Conservation (phyloP, 2,329 filamentous ascomycete genomes). For the Colletotrichum eremochloae region DNA sequence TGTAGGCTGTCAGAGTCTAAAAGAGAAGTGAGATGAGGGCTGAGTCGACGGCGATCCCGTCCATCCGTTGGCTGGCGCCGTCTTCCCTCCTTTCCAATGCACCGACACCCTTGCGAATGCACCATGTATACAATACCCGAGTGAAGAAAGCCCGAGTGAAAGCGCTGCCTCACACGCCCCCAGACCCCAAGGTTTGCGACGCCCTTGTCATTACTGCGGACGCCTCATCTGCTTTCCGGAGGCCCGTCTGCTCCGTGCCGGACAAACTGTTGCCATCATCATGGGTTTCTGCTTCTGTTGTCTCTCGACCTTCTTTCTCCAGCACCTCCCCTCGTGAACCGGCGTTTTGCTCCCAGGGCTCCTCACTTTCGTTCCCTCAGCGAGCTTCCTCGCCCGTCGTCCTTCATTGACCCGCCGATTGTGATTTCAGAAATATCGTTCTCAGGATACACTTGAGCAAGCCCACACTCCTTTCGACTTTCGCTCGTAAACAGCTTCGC, state of each 20-base stretch:
- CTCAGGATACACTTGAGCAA: neutral
- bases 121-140: neutral
- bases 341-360: neutral
- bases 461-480: neutral
- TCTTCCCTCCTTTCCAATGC: constrained; percentile 1
- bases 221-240: neutral
- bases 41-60: constrained; percentile 4
- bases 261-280: neutral
- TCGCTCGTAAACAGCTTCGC: neutral
- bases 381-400: neutral
- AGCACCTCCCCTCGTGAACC: neutral
- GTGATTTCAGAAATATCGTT: neutral
- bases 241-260: neutral
- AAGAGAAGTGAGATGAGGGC: neutral
- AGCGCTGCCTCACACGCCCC: constrained; percentile 4
- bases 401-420: neutral
- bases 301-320: neutral
- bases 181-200: neutral
- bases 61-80: neutral
- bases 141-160: too few relatives aligned
- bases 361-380: neutral
- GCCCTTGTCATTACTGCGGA: neutral
- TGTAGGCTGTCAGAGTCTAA: neutral
- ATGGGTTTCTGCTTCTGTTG: neutral
- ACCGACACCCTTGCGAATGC: neutral